Percentiles rank a stretch among this genome's conserved stretches.
Conservation (phyloP, 306 rosid species). For the Amphicarpaea edgeworthii region DNA sequence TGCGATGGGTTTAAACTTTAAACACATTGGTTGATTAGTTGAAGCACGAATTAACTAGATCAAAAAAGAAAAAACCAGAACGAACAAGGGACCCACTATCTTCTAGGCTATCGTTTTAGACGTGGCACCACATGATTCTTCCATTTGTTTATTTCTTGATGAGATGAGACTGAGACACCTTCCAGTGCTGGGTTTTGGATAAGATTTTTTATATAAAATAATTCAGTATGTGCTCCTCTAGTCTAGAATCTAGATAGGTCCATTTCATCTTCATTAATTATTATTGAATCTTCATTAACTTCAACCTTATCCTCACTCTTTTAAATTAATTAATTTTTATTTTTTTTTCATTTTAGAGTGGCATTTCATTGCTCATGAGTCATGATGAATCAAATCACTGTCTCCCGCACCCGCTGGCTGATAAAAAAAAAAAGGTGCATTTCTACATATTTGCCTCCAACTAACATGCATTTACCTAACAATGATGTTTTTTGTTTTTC, state of each 20-base stretch:
- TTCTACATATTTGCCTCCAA: no score
- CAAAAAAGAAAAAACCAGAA: neutral
- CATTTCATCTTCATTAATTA: neutral
- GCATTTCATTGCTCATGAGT: no score
- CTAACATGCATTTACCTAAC: no score
- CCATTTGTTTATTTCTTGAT: neutral
- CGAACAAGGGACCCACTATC: neutral
- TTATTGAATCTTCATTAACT: neutral
- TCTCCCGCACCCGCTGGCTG: no score
- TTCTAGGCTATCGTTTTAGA: neutral
- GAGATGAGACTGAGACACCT: neutral
- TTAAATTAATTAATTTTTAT: no score
- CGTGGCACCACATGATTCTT: constrained; percentile 21
- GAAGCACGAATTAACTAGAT: neutral
- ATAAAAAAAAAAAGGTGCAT: no score
- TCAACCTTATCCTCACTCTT: neutral
- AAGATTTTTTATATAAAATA: neutral
- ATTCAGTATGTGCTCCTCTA: neutral
- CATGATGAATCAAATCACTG: no score
- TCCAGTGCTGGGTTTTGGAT: neutral
- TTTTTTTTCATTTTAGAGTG: neutral
- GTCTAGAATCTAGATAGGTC: no score
- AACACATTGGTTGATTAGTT: neutral
- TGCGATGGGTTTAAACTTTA: no score
- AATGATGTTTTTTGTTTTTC: no score